These are phyloP conservation scores for Stephanodiscus triporus DNA, from an alignment of 108 stramenopile species.

Conservation along the genomic window DNA sequence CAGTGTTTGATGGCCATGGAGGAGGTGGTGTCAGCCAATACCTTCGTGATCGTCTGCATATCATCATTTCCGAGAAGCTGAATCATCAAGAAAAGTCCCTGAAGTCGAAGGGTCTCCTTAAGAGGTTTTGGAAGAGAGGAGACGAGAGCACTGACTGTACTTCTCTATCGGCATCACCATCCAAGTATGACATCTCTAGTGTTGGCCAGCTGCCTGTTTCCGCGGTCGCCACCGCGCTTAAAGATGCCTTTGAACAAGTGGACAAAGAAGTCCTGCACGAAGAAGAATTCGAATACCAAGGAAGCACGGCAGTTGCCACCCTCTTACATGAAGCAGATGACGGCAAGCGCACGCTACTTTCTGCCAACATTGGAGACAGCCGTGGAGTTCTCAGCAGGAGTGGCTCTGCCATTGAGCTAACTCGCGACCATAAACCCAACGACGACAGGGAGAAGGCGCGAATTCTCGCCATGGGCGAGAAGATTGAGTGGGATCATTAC, in stretches of 20 bases:
- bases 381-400: conserved; percentile 84
- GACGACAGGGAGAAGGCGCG: conserved; percentile 62
- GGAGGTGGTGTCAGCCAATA: conserved; percentile 82
- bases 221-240: conserved; percentile 63
- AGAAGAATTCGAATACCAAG: conserved; percentile 75
- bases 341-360: conserved; percentile 74
- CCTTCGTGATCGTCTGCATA: conserved; percentile 71
- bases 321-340: conserved; percentile 74
- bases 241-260: conserved; percentile 64
- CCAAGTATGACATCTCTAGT: conserved; percentile 34
- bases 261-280: conserved; percentile 66
- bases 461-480: conserved; percentile 67
- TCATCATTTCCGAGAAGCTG: conserved; percentile 53
- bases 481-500: conserved; percentile 60
- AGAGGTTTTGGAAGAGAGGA: conserved; percentile 48
- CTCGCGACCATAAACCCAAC: conserved; percentile 81
- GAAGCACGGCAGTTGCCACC: conserved; percentile 94
- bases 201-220: conserved; percentile 55
- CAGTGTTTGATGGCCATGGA: conserved; percentile 98
- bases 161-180: conserved; percentile 7
- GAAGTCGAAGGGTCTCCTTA: conserved; percentile 19
- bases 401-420: conserved; percentile 71
- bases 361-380: conserved; percentile 97
- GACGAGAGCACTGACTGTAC: conserved; percentile 18
- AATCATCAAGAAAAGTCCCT: conserved; percentile 34